A percentile compares a stretch with the other conserved stretches of the same genome.
These are phyloP conservation scores for Starmerella ratchasimensis DNA, from an alignment of 805 yeast genomes.

Conservation along the genomic window DNA sequence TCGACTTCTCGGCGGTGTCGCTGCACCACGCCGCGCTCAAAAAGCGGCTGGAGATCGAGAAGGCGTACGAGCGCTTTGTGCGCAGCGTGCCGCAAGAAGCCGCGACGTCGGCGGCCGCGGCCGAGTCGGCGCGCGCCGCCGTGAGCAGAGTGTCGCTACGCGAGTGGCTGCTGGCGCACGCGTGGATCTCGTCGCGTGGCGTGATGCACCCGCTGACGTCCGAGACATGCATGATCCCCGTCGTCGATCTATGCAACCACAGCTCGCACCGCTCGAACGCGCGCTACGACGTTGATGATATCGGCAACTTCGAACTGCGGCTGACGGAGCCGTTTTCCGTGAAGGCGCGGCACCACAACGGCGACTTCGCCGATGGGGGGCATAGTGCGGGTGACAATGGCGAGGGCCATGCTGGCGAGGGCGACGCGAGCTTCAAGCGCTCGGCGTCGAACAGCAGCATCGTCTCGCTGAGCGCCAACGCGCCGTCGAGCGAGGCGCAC, in stretches of 20 bases:
- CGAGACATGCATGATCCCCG: constrained; percentile 38
- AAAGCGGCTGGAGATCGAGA: constrained; percentile 18
- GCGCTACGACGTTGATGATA: constrained; percentile 12
- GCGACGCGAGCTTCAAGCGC: too few relatives aligned
- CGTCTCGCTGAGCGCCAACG: too few relatives aligned
- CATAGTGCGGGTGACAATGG: too few relatives aligned
- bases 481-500: too few relatives aligned
- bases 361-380: too few relatives aligned
- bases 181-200: constrained; percentile 28
- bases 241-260: constrained; percentile 35
- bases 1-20: constrained; percentile 17
- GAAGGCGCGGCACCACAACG: background rate
- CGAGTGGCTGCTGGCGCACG: constrained; percentile 26
- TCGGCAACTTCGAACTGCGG: constrained; percentile 13
- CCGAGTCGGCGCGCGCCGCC: background rate
- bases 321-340: background rate
- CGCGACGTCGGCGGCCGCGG: too few relatives aligned
- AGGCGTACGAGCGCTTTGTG: constrained; percentile 17
- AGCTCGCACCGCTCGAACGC: constrained; percentile 5
- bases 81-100: too few relatives aligned
- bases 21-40: constrained; percentile 21
- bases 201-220: constrained; percentile 22
- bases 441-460: too few relatives aligned
- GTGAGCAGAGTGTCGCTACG: constrained; percentile 13
- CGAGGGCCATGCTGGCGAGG: background rate